Evolutionary conservation across 371 early-diverging fungal species (phyloP), one percentile per base, ranked within the genome.

Genomic region (Mucor ambiguus): DNA sequence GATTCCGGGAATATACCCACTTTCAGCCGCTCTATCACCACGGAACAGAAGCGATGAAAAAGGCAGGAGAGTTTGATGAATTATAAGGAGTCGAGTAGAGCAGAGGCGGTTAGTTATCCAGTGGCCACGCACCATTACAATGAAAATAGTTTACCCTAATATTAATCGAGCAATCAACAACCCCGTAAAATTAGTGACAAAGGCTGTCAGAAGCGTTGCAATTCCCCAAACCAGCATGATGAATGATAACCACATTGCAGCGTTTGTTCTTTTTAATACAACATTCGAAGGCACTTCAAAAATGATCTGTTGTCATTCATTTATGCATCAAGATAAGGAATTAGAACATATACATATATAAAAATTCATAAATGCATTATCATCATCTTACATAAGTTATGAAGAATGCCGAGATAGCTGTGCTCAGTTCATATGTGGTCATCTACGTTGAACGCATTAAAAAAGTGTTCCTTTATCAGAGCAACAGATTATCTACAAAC

Each of bases 141-240:
- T 43, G 14, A 48, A n/a, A 2, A 30, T 37, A 24, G 10, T 24
- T 66, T 76, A 78, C 79, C 79, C 79, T 44, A 78, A 63, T 16
- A 78, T 35, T 3, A 78, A 55, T 18, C 79, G 60, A 22, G 61
- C 61, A 2, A 64, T 55, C 4, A 71, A 11, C 14, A 78, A 35
- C 6, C 66, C 64, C 16, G 44, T 32, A 57, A 71, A 78, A n/a
- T 71, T 64, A 20, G 57, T 65, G 4, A 69, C 70, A 61, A 76
- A 75, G 1, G 76, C 79, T 24, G 67, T 74, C 12, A 62, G 16
- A 9, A 76, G 29, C 18, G 79, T 78, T 6, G 74, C 60, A 9
- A 70, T 56, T 18, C 82, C 82, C 82, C 82, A 82, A 22, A 73
- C 56, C n/a, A 76, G 54, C 82, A 82, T 82, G 16, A 79, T 74